Percentiles rank a stretch among this genome's conserved stretches.
phyloP scores from a whole-genome alignment of 441 rosid species.

The Aleurites moluccanus region DNA sequence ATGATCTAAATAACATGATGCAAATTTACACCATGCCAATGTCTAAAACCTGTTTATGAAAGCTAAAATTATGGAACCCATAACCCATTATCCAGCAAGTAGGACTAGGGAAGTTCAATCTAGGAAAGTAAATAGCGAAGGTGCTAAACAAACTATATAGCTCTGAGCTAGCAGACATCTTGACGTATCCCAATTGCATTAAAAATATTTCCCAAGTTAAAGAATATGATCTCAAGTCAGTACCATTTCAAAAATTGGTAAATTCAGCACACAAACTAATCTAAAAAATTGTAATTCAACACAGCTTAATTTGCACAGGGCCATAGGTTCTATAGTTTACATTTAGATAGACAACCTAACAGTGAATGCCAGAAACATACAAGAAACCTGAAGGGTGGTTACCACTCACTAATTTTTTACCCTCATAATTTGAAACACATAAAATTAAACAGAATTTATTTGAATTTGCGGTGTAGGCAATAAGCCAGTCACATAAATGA shows the following conservation, averaged over 20 bases:
- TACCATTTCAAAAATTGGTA: neutral
- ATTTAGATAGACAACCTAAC: constrained; percentile 2
- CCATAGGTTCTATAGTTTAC: neutral
- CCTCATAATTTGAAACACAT: neutral
- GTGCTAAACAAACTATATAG: neutral
- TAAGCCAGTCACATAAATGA: constrained; percentile 7
- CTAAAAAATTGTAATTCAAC: neutral
- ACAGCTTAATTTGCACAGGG: neutral
- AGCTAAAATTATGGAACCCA: neutral
- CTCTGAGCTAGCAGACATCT: neutral
- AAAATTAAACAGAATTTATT: constrained; percentile 10
- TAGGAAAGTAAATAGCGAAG: neutral
- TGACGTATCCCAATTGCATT: neutral
- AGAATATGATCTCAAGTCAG: neutral
- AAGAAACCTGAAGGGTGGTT: neutral
- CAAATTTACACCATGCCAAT: neutral
- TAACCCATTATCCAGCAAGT: neutral
- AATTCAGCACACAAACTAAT: neutral
- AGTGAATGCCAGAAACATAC: neutral
- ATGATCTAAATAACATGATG: constrained; percentile 19
- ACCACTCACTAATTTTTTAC: neutral
- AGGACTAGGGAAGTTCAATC: neutral
- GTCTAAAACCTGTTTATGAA: constrained; percentile 7
- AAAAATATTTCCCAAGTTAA: neutral
- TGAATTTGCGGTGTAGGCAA: too few species aligned